Conservation (phyloP, 2,329 filamentous ascomycete genomes). For the Diaporthe citrichinensis region DNA sequence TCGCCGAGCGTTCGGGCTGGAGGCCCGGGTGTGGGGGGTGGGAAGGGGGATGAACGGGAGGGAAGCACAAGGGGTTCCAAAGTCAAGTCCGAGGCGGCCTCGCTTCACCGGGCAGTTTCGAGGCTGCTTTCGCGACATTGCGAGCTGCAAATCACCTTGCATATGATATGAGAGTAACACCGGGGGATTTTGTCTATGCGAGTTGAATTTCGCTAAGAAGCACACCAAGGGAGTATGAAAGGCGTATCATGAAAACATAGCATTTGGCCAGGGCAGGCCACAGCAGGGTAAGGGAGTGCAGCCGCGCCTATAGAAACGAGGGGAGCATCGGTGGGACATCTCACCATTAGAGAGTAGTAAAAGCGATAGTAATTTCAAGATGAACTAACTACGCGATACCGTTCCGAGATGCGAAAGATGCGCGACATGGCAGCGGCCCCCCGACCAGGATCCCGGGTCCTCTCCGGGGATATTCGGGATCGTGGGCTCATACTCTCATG, state of each 20-base stretch:
- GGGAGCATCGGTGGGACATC: not conserved
- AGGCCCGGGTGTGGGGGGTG: not conserved
- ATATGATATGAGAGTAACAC: not conserved
- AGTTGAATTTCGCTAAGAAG: not conserved
- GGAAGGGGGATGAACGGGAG: not conserved
- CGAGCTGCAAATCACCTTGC: constrained; percentile 2
- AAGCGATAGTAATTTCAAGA: not conserved
- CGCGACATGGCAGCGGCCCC: not conserved
- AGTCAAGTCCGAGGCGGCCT: constrained; percentile 18
- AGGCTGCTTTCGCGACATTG: constrained; percentile 27
- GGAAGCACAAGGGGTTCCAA: not conserved
- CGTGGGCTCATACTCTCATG: constrained; percentile 20
- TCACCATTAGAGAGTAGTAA: not conserved
- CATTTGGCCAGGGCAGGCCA: not conserved
- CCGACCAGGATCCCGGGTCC: constrained; percentile 23
- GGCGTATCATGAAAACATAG: not conserved
- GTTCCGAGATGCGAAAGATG: not conserved
- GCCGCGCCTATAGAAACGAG: constrained; percentile 16
- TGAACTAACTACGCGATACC: not conserved
- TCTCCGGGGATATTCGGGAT: constrained; percentile 32
- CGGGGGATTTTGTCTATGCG: not conserved
- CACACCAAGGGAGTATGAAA: not conserved
- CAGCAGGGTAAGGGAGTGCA: not conserved
- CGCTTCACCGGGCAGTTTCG: constrained; percentile 24
- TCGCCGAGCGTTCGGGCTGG: not conserved